Base-by-base conservation (phyloP, 306 rosid species). In the Cicer chorassanicum region DNA sequence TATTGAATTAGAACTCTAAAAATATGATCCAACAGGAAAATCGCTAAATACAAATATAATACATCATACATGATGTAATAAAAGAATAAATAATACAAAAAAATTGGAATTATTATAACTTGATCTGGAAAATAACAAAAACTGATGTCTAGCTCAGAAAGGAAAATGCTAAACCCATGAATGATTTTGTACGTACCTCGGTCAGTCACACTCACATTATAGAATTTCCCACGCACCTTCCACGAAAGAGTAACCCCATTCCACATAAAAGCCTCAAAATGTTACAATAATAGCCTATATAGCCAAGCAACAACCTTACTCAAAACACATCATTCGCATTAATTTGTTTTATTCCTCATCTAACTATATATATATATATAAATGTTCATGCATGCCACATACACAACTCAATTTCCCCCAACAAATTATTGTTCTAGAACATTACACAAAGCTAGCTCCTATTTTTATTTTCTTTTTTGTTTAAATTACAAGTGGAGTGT, bases 291-390 rank as follows among this genome's bases (percentile, higher is more conserved):
- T 55, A 55, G n/a, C 62, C 36, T 55, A 29, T 29, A 0, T 29
- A 16, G 19, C 11, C 24, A 14, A 56, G 8, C 9, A 12, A 57
- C 64, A 57, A 57, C 41, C 64, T 57, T 57, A 57, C 82, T 75
- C 70, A 19, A 19, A 36, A 45, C 68, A 45, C 51, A 64, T 72
- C 67, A 61, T 36, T 68, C 21, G 11, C 7, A 13, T 53, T 53
- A 19, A 43, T 73, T 56, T 18, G 38, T 55, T 55, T 55, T 42
- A 5, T 54, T 48, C 69, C 41, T 67, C 51, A 4, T 69, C 59
- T 10, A 0, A 19, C 43, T 69, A 75, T 74, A 83, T 69, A 79
- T 68, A 75, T 74, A 83, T 70, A 79, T 74, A 83, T 79, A 83
- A 55, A 70, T 21, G 39, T 14, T 2, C 65, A 14, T 53, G 6